phyloP scores from a whole-genome alignment of 1,284 basidiomycete genomes.

The Phaffia rhodozyma region DNA sequence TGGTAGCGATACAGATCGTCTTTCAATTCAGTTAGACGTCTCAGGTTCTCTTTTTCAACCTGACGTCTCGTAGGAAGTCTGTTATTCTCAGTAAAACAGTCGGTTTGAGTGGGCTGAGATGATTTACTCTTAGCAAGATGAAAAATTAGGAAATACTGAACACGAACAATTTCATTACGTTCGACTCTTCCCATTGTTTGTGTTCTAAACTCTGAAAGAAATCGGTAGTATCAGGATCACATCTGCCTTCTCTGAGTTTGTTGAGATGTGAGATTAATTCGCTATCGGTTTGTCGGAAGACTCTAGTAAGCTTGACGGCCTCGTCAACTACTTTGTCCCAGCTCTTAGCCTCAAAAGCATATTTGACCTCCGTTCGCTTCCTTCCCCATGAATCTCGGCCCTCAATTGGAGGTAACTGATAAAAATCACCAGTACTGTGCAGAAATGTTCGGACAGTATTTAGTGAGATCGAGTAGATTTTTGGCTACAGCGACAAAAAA shows the following conservation, averaged over 20 bases:
- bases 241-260: background rate
- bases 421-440: constrained; percentile 9
- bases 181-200: background rate
- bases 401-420: constrained; percentile 4
- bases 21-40: no score
- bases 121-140: no score
- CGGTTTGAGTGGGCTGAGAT: no score
- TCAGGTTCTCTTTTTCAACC: no score
- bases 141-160: background rate
- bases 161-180: background rate
- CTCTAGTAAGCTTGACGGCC: background rate
- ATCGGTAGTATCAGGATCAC: background rate
- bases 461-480: no score
- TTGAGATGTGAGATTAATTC: constrained; percentile 2
- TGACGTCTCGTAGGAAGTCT: no score
- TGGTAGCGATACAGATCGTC: no score
- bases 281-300: constrained; percentile 4
- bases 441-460: background rate
- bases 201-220: background rate
- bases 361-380: background rate
- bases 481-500: no score
- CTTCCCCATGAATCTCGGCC: background rate
- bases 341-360: background rate
- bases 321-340: background rate
- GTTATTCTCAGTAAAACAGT: no score